phyloP scores from a whole-genome alignment of 805 yeast species.

The Candida oleophila region DNA sequence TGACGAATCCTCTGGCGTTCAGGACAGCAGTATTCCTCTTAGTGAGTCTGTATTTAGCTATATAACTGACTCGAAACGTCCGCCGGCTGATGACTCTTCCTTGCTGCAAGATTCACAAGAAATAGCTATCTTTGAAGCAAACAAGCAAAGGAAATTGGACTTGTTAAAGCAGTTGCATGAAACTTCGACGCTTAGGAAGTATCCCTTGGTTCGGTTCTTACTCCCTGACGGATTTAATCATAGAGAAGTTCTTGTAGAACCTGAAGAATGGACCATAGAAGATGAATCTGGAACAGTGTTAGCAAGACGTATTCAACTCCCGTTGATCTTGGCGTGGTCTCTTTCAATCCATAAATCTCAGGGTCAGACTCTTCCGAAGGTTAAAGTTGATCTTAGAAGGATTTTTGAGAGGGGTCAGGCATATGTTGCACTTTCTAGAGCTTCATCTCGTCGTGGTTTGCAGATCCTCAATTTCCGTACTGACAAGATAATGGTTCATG shows the following conservation, averaged over 20 bases:
- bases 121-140: slow-evolving; percentile 16
- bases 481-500: slow-evolving; percentile 44
- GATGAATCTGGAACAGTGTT: slow-evolving; percentile 68
- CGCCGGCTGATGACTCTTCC: slow-evolving; percentile 1
- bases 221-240: slow-evolving; percentile 65
- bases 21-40: slow-evolving; percentile 19
- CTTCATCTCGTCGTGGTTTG: slow-evolving; percentile 61
- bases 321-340: slow-evolving; percentile 78
- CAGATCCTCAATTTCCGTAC: slow-evolving; percentile 68
- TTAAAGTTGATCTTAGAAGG: slow-evolving; percentile 63
- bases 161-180: slow-evolving; percentile 42
- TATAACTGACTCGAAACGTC: slow-evolving; percentile 20
- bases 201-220: slow-evolving; percentile 77
- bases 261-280: slow-evolving; percentile 79
- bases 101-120: not conserved
- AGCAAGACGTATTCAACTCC: slow-evolving; percentile 72
- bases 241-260: slow-evolving; percentile 74
- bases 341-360: slow-evolving; percentile 82
- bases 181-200: slow-evolving; percentile 47
- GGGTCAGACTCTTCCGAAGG: slow-evolving; percentile 75
- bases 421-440: slow-evolving; percentile 80
- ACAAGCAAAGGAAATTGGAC: slow-evolving; percentile 47
- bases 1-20: slow-evolving; percentile 12
- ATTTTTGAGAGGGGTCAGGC: slow-evolving; percentile 82
- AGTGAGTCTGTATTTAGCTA: slow-evolving; percentile 53